Percentiles rank a stretch among this genome's conserved stretches.
Conservation (phyloP, 441 rosid species). For the Croton setiger region DNA sequence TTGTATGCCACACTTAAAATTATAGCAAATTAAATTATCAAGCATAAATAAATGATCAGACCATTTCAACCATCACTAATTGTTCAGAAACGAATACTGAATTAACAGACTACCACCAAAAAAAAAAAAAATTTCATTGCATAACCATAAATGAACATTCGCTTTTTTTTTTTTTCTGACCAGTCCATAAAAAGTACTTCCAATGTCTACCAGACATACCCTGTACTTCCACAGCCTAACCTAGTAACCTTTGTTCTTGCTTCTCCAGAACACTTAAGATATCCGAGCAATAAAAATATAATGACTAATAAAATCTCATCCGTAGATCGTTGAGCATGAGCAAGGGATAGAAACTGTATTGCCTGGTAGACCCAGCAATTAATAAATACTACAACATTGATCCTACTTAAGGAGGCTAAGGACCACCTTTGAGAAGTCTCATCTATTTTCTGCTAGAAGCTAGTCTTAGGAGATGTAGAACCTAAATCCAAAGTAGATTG, state of each 20-base stretch:
- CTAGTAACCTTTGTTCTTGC: neutral
- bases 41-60: neutral
- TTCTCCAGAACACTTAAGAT: neutral
- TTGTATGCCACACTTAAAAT: neutral
- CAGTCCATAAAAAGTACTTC: neutral
- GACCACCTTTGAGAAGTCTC: neutral
- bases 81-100: neutral
- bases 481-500: neutral
- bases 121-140: neutral
- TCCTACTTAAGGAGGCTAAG: neutral
- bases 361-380: neutral
- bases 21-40: neutral
- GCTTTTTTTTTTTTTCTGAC: neutral
- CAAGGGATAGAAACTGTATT: neutral
- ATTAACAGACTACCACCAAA: neutral
- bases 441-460: neutral
- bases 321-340: neutral
- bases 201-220: neutral
- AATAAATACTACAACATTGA: neutral
- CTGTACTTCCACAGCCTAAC: neutral
- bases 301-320: neutral
- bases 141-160: neutral
- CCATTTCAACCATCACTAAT: neutral
- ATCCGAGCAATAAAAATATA: neutral
- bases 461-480: neutral